Base-by-base conservation (phyloP, 192 early-diverging fungal genomes). In the Coemansia furcata region DNA sequence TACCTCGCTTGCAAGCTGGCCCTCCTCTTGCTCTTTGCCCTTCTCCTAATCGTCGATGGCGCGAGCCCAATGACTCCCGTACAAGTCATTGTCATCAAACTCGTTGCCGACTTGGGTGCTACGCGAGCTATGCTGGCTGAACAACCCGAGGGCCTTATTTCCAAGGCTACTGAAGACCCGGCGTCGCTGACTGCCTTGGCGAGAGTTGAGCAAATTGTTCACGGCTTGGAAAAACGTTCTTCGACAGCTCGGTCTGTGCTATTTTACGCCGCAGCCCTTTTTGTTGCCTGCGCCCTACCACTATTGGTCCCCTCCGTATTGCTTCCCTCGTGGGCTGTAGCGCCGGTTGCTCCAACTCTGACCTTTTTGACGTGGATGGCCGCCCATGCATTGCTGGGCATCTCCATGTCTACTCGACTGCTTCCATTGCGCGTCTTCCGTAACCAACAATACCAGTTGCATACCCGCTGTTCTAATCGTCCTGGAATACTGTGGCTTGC, bases 341-440 rank as follows among this genome's bases (percentile, higher is more conserved):
- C 61, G 7, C 69, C 72, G 2, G 65, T 80, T 4, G 78, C 78
- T 19, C 78, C 78, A 1, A 74, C 78, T 17, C 38, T 80, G 55
- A 63, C 70, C 29, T 80, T 80, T 38, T 50, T 75, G 37, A 80
- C 78, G 8, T 80, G 73, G 73, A 65, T 80, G 55, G 10, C 64
- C 14, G 73, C 78, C 1, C 78, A 80, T 33, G 23, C 63, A 32
- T 66, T 80, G 15, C 62, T 80, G 33, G 78, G 73, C n/a, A 71
- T 63, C 15, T 63, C 72, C 7, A 68, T 80, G 72, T 66, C 66
- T 11, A 80, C 78, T 4, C 40, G 36, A 9, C 55, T 75, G 17
- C 69, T 80, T 11, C 78, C 78, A 0, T 43, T 80, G 54, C 65
- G 69, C 5, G 38, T 66, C 44, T 62, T 54, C 50, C 50, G 63